phyloP scores from a whole-genome alignment of 768 basidiomycete genomes.

The Kwoniella europaea region DNA sequence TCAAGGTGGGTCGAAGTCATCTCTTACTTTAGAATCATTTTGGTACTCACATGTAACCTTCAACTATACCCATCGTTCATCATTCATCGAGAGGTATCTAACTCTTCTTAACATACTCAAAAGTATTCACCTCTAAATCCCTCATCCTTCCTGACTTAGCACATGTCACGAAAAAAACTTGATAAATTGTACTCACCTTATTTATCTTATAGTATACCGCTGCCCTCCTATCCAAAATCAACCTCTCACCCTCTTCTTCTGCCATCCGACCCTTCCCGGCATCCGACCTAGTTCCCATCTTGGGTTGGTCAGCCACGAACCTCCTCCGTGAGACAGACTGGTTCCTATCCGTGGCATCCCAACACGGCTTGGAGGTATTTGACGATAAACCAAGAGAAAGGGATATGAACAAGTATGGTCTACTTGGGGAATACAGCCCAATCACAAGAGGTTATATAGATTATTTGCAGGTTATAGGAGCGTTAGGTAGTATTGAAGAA shows the following conservation, averaged over 20 bases:
- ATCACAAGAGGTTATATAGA: conserved; percentile 73
- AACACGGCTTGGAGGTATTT: conserved; percentile 60
- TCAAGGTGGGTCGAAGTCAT: conserved; percentile 57
- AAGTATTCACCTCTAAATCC: too few relatives aligned
- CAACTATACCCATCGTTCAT: background rate
- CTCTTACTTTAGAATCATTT: too few relatives aligned
- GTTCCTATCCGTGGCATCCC: conserved; percentile 64
- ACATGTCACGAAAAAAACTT: too few relatives aligned
- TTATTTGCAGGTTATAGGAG: conserved; percentile 67
- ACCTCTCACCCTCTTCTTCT: conserved; percentile 2
- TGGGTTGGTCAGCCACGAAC: conserved; percentile 59
- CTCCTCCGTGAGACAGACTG: conserved; percentile 67
- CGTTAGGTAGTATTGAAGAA: conserved; percentile 64
- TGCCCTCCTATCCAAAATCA: conserved; percentile 63
- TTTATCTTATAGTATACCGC: conserved; percentile 63
- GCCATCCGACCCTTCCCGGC: conserved; percentile 1
- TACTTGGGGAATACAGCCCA: conserved; percentile 55
- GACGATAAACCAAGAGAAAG: background rate
- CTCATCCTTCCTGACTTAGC: too few relatives aligned
- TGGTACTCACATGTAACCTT: too few relatives aligned
- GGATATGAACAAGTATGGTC: conserved; percentile 4
- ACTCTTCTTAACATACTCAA: too few relatives aligned
- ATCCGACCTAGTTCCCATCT: conserved; percentile 8
- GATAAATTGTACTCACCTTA: background rate
- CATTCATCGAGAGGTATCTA: too few relatives aligned